Base-by-base conservation (phyloP, 257 asterid genomes). In the Mentha longifolia region DNA sequence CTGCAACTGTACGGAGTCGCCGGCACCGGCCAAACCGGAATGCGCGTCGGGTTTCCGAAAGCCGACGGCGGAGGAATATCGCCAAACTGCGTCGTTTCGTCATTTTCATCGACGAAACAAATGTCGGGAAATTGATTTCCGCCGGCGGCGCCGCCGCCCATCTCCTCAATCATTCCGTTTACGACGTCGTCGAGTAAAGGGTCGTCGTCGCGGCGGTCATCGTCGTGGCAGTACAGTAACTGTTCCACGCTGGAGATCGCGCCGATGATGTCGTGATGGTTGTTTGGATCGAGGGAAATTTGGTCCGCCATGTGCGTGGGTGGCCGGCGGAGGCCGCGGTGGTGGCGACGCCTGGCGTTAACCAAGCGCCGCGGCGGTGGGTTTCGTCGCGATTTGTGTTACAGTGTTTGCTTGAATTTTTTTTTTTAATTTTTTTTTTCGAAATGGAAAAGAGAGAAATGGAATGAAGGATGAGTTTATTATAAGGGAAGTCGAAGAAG, bases 341-440 rank as follows among this genome's bases (percentile, higher is more conserved):
- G 77, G 76, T 9, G 77, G 82, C 84, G 85, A 76, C 88, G 87
- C 88, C 66, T 80, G 95, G 88, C 42, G n/a, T 22, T 31, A 64
- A 61, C 89, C 89, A 82, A 85, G 91, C 86, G 85, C 67, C 82
- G 85, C 80, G 45, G 55, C 61, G 72, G 64, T 1, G 70, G 17
- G 13, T 11, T 19, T 50, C 28, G 67, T 62, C 9, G 52, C 12
- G 37, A 56, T 61, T 59, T 66, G 5, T 30, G 74, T 42, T 58
- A 6, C 42, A 8, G 35, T 54, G 7, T 9, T 9, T 11, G 17
- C 5, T 12, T 22, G 2, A 28, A 2, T 11, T 12, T 25, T 2
- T 49, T 49, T 5, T 47, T 49, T 49, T 47, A 0, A 15, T 4
- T 35, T 35, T 35, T 35, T 35, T 5, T 5, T 15, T 6, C 22